A percentile compares a stretch with the other conserved stretches of the same genome.
phyloP scores from a whole-genome alignment of 2,329 filamentous ascomycete genomes.

The Calonectria honghensis region DNA sequence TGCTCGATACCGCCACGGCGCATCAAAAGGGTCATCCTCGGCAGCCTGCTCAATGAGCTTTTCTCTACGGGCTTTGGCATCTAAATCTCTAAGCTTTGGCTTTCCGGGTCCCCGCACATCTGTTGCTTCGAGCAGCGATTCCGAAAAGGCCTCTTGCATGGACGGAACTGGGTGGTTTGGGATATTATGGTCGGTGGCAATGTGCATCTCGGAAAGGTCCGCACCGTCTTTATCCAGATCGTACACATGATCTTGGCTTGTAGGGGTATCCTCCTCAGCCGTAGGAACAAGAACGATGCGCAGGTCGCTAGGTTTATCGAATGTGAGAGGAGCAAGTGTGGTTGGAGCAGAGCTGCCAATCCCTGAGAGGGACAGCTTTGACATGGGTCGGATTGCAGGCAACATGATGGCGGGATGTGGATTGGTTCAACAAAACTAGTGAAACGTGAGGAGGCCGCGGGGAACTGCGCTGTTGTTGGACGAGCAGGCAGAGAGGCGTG shows the following conservation, averaged over 20 bases:
- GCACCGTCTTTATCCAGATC: slow-evolving; percentile 45
- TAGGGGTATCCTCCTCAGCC: slow-evolving; percentile 44
- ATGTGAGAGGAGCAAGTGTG: slow-evolving; percentile 56
- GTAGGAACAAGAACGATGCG: slow-evolving; percentile 57
- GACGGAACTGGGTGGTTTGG: slow-evolving; percentile 80
- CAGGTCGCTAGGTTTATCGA: slow-evolving; percentile 53
- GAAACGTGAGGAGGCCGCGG: slow-evolving; percentile 40
- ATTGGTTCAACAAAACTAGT: slow-evolving; percentile 30
- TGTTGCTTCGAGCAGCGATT: slow-evolving; percentile 85
- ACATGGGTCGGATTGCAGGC: slow-evolving; percentile 50
- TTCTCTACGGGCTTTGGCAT: slow-evolving; percentile 78
- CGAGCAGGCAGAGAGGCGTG: slow-evolving; percentile 37
- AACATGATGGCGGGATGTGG: slow-evolving; percentile 48
- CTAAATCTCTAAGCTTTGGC: slow-evolving; percentile 71
- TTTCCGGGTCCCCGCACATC: slow-evolving; percentile 65
- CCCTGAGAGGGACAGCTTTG: slow-evolving; percentile 51
- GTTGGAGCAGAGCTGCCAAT: slow-evolving; percentile 52
- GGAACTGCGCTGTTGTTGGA: slow-evolving; percentile 42
- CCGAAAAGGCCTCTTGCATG: slow-evolving; percentile 89
- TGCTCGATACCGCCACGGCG: slow-evolving; percentile 84
- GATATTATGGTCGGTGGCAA: slow-evolving; percentile 53
- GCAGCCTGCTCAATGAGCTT: slow-evolving; percentile 80
- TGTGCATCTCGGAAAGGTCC: slow-evolving; percentile 36
- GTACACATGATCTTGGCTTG: slow-evolving; percentile 35
- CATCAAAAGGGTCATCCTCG: slow-evolving; percentile 82